Evolutionary conservation across 2,329 filamentous ascomycete genomes (phyloP).

Genomic region (Beauveria australis): DNA sequence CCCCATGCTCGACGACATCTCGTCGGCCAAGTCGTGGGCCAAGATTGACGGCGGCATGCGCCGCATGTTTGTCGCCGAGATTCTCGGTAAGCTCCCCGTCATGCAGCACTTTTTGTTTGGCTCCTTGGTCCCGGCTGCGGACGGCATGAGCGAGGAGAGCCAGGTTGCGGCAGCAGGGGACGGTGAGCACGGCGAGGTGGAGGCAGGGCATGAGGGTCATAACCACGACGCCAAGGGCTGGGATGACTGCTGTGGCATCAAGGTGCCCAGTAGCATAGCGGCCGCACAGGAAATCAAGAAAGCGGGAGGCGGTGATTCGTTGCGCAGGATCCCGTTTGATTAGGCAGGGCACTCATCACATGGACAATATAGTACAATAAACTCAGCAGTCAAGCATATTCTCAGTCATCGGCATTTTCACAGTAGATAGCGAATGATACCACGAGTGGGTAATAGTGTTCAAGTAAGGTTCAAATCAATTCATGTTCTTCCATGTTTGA

Average conservation of each 20-base stretch:
- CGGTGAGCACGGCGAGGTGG: conserved; percentile 44
- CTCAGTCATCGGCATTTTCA: not conserved
- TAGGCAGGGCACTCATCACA: conserved; percentile 31
- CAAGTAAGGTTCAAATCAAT: not conserved
- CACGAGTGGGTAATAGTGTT: not conserved
- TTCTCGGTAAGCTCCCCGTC: conserved; percentile 85
- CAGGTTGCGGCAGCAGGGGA: conserved; percentile 31
- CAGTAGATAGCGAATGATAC: not conserved
- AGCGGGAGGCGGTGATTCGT: conserved; percentile 46
- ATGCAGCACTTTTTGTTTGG: conserved; percentile 99
- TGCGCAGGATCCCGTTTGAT: conserved; percentile 77
- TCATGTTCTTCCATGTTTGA: conserved; percentile 5
- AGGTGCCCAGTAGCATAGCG: conserved; percentile 88
- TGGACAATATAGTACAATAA: not conserved
- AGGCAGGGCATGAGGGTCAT: conserved; percentile 54
- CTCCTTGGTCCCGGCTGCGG: conserved; percentile 67
- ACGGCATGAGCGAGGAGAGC: conserved; percentile 69
- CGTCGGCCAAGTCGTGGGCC: conserved; percentile 75
- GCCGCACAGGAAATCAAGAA: conserved; percentile 86
- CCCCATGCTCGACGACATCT: conserved; percentile 98
- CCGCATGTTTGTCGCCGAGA: conserved; percentile 92
- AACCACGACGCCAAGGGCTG: conserved; percentile 61
- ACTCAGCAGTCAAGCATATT: not conserved
- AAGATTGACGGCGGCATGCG: conserved; percentile 95
- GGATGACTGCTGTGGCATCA: conserved; percentile 97